These are phyloP conservation scores for Ceratocystis destructans DNA, from an alignment of 2,329 filamentous ascomycete genomes.

Conservation along the genomic window DNA sequence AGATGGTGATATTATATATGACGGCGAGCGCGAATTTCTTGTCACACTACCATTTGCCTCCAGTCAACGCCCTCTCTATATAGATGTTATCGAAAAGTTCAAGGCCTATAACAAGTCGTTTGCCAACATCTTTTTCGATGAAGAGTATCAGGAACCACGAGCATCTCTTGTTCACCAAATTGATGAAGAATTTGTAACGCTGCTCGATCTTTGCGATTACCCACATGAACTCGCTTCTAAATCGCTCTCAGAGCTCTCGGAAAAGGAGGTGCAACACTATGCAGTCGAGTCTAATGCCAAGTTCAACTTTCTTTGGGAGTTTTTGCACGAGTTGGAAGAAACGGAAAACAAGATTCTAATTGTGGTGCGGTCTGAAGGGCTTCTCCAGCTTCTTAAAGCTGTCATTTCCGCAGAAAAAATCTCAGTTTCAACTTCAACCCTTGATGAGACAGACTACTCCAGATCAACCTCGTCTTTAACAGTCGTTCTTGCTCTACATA, in stretches of 20 bases:
- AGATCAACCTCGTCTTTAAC: constrained; percentile 26
- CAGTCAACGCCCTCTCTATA: constrained; percentile 39
- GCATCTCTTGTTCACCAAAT: constrained; percentile 32
- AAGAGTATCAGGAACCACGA: constrained; percentile 30
- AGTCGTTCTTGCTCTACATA: constrained; percentile 33
- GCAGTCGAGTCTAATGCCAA: constrained; percentile 45
- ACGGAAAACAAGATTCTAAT: constrained; percentile 38
- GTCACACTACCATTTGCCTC: constrained; percentile 45
- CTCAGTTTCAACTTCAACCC: constrained; percentile 27
- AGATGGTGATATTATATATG: constrained; percentile 10
- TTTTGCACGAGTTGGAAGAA: constrained; percentile 34
- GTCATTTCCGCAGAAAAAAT: constrained; percentile 32
- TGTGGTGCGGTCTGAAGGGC: constrained; percentile 36
- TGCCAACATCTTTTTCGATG: constrained; percentile 30
- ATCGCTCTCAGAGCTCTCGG: constrained; percentile 28
- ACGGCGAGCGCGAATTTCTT: constrained; percentile 32
- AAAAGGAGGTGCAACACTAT: constrained; percentile 37
- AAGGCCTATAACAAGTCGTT: constrained; percentile 35
- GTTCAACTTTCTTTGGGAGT: constrained; percentile 44
- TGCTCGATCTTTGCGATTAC: constrained; percentile 44
- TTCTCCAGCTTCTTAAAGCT: constrained; percentile 39
- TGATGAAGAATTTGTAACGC: constrained; percentile 36
- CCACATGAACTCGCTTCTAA: constrained; percentile 39
- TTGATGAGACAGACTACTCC: constrained; percentile 25
- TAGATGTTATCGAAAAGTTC: constrained; percentile 34